Conservation (phyloP, 306 rosid genomes). For the Aeschynomene evenia region DNA sequence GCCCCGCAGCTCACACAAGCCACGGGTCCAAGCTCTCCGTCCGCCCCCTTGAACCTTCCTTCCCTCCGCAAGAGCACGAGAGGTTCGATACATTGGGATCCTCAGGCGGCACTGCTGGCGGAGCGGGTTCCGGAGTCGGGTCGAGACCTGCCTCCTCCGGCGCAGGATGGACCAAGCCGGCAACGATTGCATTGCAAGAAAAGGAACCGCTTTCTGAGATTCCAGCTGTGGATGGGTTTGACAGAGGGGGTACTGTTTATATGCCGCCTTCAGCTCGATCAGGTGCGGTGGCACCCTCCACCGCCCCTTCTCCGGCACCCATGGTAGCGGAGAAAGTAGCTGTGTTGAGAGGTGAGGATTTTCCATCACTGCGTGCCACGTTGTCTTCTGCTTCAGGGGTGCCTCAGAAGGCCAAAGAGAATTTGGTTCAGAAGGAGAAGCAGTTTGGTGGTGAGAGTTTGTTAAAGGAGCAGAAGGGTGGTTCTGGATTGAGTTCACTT, state of each 20-base stretch:
- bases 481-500: too few relatives aligned
- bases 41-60: conserved; percentile 99
- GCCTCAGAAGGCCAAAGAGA: conserved; percentile 67
- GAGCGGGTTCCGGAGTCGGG: conserved; percentile 62
- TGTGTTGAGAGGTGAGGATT: conserved; percentile 89
- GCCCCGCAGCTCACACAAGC: conserved; percentile 91
- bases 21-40: conserved; percentile 90
- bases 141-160: conserved; percentile 77
- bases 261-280: conserved; percentile 69
- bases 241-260: conserved; percentile 50
- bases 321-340: conserved; percentile 9
- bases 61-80: conserved; percentile 89
- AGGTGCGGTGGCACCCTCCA: conserved; percentile 20
- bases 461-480: too few relatives aligned
- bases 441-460: too few relatives aligned
- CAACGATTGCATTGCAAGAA: conserved; percentile 45
- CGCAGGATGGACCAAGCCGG: conserved; percentile 89
- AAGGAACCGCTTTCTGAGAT: conserved; percentile 48
- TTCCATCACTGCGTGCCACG: conserved; percentile 84
- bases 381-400: conserved; percentile 48
- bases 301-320: conserved; percentile 29
- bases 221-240: conserved; percentile 44
- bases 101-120: conserved; percentile 59
- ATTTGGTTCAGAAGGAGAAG: too few relatives aligned
- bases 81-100: conserved; percentile 78